Base-by-base conservation (phyloP, 2,329 filamentous ascomycete species). In the Neonectria magnoliae region DNA sequence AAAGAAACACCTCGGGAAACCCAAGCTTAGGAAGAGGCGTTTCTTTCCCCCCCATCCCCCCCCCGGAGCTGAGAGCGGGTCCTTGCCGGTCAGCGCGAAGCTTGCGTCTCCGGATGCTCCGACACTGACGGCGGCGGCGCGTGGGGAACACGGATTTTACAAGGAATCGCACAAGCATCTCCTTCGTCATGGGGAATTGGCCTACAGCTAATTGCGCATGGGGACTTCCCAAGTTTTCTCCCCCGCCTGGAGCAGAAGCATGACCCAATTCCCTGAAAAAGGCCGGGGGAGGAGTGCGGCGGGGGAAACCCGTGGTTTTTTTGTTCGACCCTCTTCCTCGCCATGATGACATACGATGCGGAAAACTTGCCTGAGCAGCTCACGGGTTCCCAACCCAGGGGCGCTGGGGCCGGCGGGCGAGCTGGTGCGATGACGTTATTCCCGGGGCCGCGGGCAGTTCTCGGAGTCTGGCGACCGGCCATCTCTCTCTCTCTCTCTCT, bases 21-120 rank as follows among this genome's bases (percentile, higher is more conserved):
- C 29, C 33, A 25, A n/a, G 25, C 20, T 22, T 16, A 53, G 50
- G 13, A 38, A 38, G 18, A 16, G 18, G 31, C 3, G 45, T 44
- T 38, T 8, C 33, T 20, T 25, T 38, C 3, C 6, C 6, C 27
- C 25, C 25, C 25, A 5, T 5, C 22, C 22, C 22, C 22, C 25
- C 16, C 50, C 63, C 71, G 71, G 71, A 72, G 69, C 62, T 73
- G 63, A 42, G 51, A 14, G 18, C 22, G 25, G 56, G 45, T 41
- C 14, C 27, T n/a, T 51, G 45, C 47, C 45, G 47, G n/a, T 22
- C 22, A 20, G 48, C 48, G 48, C 47, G 47, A 51, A 16, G 47
- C 44, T 22, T 31, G 27, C 29, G 31, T 16, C 48, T 51, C 48
- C 48, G 48, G 48, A 31, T 31, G n/a, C 48, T 51, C 48, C 48